Evolutionary conservation across 2,329 filamentous ascomycete species (phyloP).

Genomic region (Acarospora socialis): DNA sequence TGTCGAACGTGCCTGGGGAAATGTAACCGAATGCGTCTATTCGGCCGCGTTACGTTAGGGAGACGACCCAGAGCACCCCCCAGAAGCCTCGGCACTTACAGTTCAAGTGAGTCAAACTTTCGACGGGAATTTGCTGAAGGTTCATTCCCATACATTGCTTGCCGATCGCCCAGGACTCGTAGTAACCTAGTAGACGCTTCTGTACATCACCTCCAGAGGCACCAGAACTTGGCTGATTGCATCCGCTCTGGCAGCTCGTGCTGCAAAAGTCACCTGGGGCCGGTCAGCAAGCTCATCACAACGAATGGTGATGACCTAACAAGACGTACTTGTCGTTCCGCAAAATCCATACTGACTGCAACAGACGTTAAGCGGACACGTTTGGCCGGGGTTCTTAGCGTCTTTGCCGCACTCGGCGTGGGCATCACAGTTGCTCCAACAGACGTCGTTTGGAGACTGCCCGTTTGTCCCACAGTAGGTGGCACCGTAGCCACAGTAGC

Average conservation of each 20-base stretch:
- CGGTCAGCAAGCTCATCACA: too few relatives aligned
- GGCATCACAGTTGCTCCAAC: conserved; percentile 22
- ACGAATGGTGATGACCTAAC: too few relatives aligned
- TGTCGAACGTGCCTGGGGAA: neutral
- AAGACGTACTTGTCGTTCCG: too few relatives aligned
- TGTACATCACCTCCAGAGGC: conserved; percentile 1
- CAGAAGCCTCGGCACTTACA: too few relatives aligned
- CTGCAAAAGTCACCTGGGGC: too few relatives aligned
- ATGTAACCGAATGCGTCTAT: conserved; percentile 2
- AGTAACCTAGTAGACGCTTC: neutral
- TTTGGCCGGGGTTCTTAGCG: conserved; percentile 13
- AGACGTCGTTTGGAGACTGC: conserved; percentile 16
- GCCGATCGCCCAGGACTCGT: neutral
- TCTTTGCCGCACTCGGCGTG: conserved; percentile 22
- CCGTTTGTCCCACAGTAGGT: conserved; percentile 14
- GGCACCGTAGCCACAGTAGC: conserved; percentile 14
- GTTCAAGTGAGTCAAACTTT: neutral
- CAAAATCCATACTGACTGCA: conserved; percentile 24
- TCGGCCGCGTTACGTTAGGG: too few relatives aligned
- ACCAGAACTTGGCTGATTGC: conserved; percentile 1
- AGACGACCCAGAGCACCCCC: too few relatives aligned
- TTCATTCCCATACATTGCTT: neutral
- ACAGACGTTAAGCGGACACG: conserved; percentile 26
- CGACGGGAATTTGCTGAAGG: neutral
- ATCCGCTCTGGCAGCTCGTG: conserved; percentile 1